These are phyloP conservation scores for Graphiopsis chlorocephala DNA, from an alignment of 2,329 filamentous ascomycete species.

Conservation along the genomic window DNA sequence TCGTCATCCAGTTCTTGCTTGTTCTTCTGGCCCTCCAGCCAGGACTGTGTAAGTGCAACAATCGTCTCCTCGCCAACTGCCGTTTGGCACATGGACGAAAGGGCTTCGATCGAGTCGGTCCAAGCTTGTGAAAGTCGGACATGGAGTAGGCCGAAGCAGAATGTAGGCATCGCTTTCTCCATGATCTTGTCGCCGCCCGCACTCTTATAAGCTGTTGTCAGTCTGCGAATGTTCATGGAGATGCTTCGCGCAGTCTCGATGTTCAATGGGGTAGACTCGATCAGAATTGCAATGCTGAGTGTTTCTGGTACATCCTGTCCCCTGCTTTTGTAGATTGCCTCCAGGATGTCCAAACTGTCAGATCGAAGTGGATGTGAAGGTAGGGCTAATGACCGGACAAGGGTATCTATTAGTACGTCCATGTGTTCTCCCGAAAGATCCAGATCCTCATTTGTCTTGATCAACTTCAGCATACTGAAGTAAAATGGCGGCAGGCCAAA, in stretches of 20 bases:
- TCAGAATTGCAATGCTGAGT: conserved; percentile 66
- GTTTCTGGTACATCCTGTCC: conserved; percentile 51
- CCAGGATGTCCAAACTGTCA: conserved; percentile 69
- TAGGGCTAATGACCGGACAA: conserved; percentile 72
- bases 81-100: conserved; percentile 71
- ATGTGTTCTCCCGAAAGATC: conserved; percentile 43
- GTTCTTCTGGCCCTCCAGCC: conserved; percentile 53
- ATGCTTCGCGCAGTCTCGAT: conserved; percentile 73
- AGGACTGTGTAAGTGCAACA: conserved; percentile 70
- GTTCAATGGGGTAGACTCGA: conserved; percentile 76
- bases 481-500: conserved; percentile 27
- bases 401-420: conserved; percentile 59
- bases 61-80: conserved; percentile 71
- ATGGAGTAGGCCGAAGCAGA: conserved; percentile 85
- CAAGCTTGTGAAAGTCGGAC: conserved; percentile 81
- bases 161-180: conserved; percentile 70
- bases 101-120: conserved; percentile 74
- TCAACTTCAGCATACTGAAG: conserved; percentile 26
- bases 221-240: conserved; percentile 80
- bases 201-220: conserved; percentile 63
- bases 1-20: conserved; percentile 10
- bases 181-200: conserved; percentile 63
- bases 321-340: conserved; percentile 54
- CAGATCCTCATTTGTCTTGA: conserved; percentile 15
- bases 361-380: conserved; percentile 73